Base-by-base conservation (phyloP, 1,139 yeast genomes). In the Blastobotrys indianensis region DNA sequence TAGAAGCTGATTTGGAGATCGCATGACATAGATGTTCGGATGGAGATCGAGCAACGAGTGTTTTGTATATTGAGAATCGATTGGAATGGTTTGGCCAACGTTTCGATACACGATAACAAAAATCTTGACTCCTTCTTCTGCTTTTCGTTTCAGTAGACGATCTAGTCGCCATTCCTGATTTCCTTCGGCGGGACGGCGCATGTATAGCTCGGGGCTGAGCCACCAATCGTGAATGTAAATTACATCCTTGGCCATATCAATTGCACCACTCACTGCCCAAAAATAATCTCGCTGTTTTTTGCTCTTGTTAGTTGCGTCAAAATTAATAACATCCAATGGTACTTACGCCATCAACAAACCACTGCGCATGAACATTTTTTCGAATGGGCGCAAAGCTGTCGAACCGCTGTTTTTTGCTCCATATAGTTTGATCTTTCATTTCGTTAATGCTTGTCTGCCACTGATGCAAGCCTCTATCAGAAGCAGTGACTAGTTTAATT, bases 201-300 rank as follows among this genome's bases (percentile, higher is more conserved):
- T 70, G 58, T 94, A 92, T 9, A 92, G 64, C 63, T 94, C 98
- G 0, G 99, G 99, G 9, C 94, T 79, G 30, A 94, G 70, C 98
- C 98, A 94, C 99, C 99, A 94, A 62, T 92, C 99, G 62, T 92
- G 97, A 45, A 94, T 87, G 62, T 82, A 94, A 37, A 94, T 84
- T 1, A 85, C 94, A 68, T 92, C 98, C 57, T 82, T 82, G 1
- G 99, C 98, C 86, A 86, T 82, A 56, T 84, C 90, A 50, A 92
- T 71, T 0, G 97, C 98, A 5, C 88, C 80, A 37, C 95, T 85
- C 4, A 90, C 80, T 1, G 97, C 94, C 97, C 97, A 94, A 68
- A 87, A 85, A 64, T 94, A 86, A 64, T 94, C 98, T 60, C 97
- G 61, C 37, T 47, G 35, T 16, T n/a, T 23, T 17, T 45, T 32